Evolutionary conservation across 306 rosid genomes (phyloP), one percentile per base, ranked within the genome.

Genomic region (Arachis hypogaea): DNA sequence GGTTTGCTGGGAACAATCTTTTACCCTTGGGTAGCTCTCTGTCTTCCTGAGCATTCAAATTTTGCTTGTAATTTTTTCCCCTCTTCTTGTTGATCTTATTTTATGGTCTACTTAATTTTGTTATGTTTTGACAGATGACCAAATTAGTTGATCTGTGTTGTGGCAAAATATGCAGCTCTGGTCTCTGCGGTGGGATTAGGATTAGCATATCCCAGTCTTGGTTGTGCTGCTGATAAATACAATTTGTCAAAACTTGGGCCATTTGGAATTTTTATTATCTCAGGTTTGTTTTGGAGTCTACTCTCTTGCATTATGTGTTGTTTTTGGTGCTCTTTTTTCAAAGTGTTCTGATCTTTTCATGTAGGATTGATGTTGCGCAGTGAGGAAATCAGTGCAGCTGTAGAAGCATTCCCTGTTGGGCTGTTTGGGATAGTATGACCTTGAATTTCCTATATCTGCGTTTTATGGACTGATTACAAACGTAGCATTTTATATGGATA

Each of bases 391-490:
- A 77, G 88, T 78, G 91, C 82, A 11, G 97, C 98, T 49, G 82
- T 84, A 69, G 93, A 89, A 71, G 97, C 98, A 63, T 91, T 97
- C 97, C 97, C 96, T 62, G 98, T 88, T 12, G 98, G 94, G 75
- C 79, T 94, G 76, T 86, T 87, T 57, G 97, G 97, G 71, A 87
- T 94, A 52, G 98, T 94, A 91, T 86, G 92, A 82, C 73, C 81
- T 79, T 83, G 63, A 57, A 62, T 59, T 72, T 79, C 71, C 74
- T 76, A 65, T 64, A 30, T 59, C 58, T 47, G 71, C 77, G 42
- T 76, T 72, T 78, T 73, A 50, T 71, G 49, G 71, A 77, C 80
- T 82, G 69, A 29, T 77, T 54, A 61, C 70, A 14, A 40, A 56
- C 10, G 9, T 51, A 49, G 55, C 55, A 2, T 8, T 49, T 49